phyloP scores from a whole-genome alignment of 2,329 filamentous ascomycete genomes.

The Diplodia intermedia region DNA sequence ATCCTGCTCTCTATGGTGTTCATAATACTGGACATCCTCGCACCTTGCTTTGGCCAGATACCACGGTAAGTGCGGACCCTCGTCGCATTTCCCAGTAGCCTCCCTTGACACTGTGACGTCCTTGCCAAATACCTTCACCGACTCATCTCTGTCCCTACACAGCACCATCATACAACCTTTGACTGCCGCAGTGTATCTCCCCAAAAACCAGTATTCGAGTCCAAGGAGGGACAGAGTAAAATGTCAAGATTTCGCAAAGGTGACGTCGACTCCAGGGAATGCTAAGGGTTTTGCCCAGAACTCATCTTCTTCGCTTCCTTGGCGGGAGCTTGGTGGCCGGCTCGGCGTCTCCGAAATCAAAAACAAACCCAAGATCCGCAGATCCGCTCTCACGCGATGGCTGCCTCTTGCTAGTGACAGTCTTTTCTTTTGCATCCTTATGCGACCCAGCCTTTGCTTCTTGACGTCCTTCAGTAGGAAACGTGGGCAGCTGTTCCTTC shows the following conservation, averaged over 20 bases:
- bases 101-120: neutral
- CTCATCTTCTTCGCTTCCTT: conserved; percentile 26
- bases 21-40: no score
- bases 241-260: neutral
- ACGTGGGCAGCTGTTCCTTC: conserved; percentile 43
- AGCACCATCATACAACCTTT: neutral
- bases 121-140: conserved; percentile 7
- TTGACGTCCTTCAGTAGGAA: conserved; percentile 44
- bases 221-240: neutral
- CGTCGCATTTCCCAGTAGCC: no score
- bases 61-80: no score
- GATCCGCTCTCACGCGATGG: neutral
- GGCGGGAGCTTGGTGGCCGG: conserved; percentile 30
- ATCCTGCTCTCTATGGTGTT: neutral
- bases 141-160: conserved; percentile 1
- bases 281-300: conserved; percentile 11
- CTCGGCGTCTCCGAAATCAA: conserved; percentile 30
- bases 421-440: neutral
- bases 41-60: no score
- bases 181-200: neutral
- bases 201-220: neutral
- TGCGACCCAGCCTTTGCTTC: conserved; percentile 22
- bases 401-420: conserved; percentile 4
- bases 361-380: conserved; percentile 28
- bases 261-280: conserved; percentile 8